phyloP scores from a whole-genome alignment of 129 eudicot species.

The Flaveria bidentis region DNA sequence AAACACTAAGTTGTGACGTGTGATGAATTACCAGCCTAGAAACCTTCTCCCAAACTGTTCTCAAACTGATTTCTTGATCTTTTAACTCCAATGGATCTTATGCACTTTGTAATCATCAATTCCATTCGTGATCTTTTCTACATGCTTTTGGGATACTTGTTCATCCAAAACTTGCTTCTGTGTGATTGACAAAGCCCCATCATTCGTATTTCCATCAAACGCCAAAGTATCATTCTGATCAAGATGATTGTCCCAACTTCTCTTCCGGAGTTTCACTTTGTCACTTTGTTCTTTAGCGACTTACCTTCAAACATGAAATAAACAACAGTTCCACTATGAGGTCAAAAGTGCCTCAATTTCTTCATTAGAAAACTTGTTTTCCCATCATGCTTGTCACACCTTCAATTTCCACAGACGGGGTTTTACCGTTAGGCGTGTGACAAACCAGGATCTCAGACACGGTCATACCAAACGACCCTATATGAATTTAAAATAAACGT shows the following conservation, averaged over 20 bases:
- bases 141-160: neutral
- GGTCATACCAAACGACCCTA: too few relatives aligned
- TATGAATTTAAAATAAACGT: too few relatives aligned
- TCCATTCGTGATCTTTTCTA: slow-evolving; percentile 3
- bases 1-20: too few relatives aligned
- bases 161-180: slow-evolving; percentile 22
- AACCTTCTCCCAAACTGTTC: slow-evolving; percentile 76
- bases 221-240: neutral
- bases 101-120: slow-evolving; percentile 10
- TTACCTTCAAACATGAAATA: neutral
- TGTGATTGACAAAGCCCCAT: neutral
- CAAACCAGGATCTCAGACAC: too few relatives aligned
- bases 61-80: slow-evolving; percentile 40
- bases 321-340: neutral
- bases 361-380: neutral
- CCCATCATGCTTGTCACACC: neutral
- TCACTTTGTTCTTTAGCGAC: slow-evolving; percentile 10
- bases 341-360: too few relatives aligned
- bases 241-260: neutral
- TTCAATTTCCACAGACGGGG: too few relatives aligned
- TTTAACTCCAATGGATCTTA: too few relatives aligned
- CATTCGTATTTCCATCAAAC: slow-evolving; percentile 6
- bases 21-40: neutral
- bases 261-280: neutral
- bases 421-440: too few relatives aligned